These are phyloP conservation scores for Penicillium fimorum DNA, from an alignment of 495 filamentous ascomycete species.

Conservation along the genomic window DNA sequence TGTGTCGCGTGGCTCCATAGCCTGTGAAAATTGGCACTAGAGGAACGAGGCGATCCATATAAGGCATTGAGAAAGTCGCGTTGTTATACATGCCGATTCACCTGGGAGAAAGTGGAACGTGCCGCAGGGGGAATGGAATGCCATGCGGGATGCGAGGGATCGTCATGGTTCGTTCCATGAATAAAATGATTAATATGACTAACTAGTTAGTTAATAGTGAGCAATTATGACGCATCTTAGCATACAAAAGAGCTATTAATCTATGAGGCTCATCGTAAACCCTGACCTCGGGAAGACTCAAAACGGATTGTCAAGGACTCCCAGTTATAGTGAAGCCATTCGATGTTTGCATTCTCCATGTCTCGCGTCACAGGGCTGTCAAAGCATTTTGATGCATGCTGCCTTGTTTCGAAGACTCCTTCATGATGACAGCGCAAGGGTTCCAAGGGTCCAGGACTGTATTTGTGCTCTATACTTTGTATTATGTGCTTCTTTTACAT, in stretches of 20 bases:
- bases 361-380: constrained; percentile 11
- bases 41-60: constrained; percentile 11
- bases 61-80: not conserved
- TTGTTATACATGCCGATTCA: constrained; percentile 21
- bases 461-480: not conserved
- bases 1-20: constrained; percentile 17
- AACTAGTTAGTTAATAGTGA: not conserved
- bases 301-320: not conserved
- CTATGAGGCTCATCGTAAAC: not conserved
- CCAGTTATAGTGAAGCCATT: not conserved
- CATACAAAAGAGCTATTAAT: not conserved
- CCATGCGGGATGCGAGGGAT: constrained; percentile 25
- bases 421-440: constrained; percentile 8
- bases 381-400: not conserved
- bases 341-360: constrained; percentile 4
- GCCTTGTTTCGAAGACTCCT: constrained; percentile 16
- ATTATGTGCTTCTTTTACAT: not conserved
- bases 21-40: not conserved
- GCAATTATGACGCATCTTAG: not conserved
- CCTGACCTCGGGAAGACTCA: not conserved
- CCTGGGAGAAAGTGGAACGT: constrained; percentile 23
- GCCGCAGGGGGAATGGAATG: constrained; percentile 25
- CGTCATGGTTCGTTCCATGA: not conserved
- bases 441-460: not conserved
- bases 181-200: not conserved